These are phyloP conservation scores for Solanum chacoense DNA, from an alignment of 305 asterid species.

Conservation along the genomic window DNA sequence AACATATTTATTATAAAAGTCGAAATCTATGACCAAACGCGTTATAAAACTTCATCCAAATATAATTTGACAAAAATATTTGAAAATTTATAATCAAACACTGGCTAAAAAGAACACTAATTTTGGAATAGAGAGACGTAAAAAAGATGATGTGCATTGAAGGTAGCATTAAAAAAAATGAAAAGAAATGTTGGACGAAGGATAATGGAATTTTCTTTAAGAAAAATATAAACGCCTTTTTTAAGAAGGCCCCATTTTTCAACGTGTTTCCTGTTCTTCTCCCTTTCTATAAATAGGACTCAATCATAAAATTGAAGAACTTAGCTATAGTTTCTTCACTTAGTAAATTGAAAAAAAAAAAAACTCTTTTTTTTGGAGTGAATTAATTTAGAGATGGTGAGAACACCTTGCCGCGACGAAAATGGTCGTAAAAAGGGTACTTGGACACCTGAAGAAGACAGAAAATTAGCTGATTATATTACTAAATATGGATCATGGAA, in stretches of 20 bases:
- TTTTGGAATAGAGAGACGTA: neutral
- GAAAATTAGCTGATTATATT: constrained; percentile 14
- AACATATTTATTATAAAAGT: too few relatives aligned
- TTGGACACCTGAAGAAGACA: constrained; percentile 23
- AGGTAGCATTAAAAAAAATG: neutral
- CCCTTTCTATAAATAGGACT: neutral
- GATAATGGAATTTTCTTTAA: neutral
- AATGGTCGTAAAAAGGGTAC: constrained; percentile 19
- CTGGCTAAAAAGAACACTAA: too few relatives aligned
- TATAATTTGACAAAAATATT: too few relatives aligned
- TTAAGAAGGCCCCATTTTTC: neutral
- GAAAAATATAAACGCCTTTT: neutral
- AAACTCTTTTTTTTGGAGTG: neutral
- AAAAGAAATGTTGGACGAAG: neutral
- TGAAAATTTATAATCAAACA: too few relatives aligned
- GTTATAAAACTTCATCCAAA: too few relatives aligned
- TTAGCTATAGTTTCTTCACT: neutral
- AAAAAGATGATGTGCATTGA: neutral
- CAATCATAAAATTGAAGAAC: neutral
- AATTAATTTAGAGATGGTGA: constrained; percentile 11
- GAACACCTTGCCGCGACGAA: constrained; percentile 15
- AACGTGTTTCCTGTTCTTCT: neutral
- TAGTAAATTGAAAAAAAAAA: neutral
- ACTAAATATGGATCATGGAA: constrained; percentile 23
- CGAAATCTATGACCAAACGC: too few relatives aligned